Evolutionary conservation across 345 rosid species (phyloP).

Genomic region (Corchorus olitorius): DNA sequence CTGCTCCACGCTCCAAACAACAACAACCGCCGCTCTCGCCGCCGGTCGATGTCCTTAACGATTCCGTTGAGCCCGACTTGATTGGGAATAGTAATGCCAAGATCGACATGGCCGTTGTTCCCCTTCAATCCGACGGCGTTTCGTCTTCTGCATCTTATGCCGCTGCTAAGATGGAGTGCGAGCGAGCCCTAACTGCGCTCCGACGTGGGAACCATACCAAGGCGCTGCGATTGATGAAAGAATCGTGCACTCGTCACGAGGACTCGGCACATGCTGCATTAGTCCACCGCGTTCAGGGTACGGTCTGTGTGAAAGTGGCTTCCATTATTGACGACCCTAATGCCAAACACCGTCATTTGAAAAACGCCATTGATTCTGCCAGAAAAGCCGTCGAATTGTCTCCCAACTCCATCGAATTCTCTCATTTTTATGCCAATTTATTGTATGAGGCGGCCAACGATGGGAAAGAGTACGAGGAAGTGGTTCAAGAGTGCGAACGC

Average conservation of each 20-base stretch:
- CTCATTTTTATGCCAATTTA: conserved; percentile 84
- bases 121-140: conserved; percentile 29
- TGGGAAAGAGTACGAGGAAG: conserved; percentile 82
- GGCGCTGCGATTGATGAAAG: conserved; percentile 86
- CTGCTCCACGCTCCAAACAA: conserved; percentile 62
- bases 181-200: conserved; percentile 76
- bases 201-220: conserved; percentile 86
- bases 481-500: conserved; percentile 77
- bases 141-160: conserved; percentile 40
- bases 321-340: conserved; percentile 73
- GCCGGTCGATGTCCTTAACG: conserved; percentile 24
- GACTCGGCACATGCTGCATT: conserved; percentile 54
- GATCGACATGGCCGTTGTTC: conserved; percentile 32
- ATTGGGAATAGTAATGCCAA: conserved; percentile 22
- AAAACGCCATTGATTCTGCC: conserved; percentile 75
- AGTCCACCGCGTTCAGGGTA: conserved; percentile 80
- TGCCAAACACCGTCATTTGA: conserved; percentile 67
- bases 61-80: conserved; percentile 26
- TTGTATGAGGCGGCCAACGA: conserved; percentile 82
- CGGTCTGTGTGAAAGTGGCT: conserved; percentile 71
- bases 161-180: conserved; percentile 72
- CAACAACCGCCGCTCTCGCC: conserved; percentile 39
- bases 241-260: conserved; percentile 60
- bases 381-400: conserved; percentile 71
- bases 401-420: conserved; percentile 76